Evolutionary conservation across 2,329 filamentous ascomycete genomes (phyloP).

Genomic region (Ceratocystis albifundus): DNA sequence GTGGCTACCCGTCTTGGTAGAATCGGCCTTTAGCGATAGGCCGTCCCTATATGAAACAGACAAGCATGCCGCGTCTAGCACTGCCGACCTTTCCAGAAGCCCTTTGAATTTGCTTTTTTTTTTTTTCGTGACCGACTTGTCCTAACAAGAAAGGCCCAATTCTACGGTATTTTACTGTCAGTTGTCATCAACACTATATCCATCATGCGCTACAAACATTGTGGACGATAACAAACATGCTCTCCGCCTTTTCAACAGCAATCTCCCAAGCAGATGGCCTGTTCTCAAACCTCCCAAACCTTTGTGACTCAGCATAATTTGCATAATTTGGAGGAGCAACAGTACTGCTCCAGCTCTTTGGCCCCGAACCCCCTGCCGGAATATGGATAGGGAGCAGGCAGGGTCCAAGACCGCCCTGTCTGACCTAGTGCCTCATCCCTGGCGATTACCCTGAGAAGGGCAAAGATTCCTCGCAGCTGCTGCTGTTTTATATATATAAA

Average conservation of each 20-base stretch:
- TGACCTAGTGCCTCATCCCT: background rate
- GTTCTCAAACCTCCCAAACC: constrained; percentile 2
- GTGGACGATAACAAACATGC: background rate
- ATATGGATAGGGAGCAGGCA: background rate
- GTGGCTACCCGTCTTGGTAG: constrained; percentile 7
- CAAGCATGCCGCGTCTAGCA: background rate
- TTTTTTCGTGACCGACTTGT: background rate
- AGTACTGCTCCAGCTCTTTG: background rate
- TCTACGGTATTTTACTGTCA: background rate
- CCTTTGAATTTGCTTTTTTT: background rate
- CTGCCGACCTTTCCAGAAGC: background rate
- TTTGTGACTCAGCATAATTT: background rate
- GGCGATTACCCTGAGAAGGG: no score
- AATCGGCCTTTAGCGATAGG: no score
- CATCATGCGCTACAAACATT: background rate
- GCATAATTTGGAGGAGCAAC: background rate
- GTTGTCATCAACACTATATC: background rate
- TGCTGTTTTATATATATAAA: no score
- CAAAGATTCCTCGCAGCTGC: background rate
- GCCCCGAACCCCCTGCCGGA: background rate
- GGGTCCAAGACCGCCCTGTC: background rate
- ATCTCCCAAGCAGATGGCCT: background rate
- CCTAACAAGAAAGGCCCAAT: background rate
- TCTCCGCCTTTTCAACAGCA: background rate
- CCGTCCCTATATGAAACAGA: no score